Evolutionary conservation across 495 filamentous ascomycete genomes (phyloP), one percentile per base, ranked within the genome.

Genomic region (Penicillium flavigenum): DNA sequence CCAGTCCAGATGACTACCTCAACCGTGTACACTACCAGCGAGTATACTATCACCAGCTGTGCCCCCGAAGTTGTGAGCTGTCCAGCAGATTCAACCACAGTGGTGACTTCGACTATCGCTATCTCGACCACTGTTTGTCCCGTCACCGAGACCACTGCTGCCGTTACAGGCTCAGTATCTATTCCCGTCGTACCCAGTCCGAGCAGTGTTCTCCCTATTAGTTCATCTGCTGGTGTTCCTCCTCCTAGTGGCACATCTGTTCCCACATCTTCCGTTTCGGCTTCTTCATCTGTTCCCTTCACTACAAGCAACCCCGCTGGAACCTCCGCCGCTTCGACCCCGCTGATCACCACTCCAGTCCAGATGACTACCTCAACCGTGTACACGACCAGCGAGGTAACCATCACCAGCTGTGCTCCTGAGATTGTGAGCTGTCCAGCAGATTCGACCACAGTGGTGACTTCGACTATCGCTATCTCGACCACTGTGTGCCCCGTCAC

Each of bases 101-200:
- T 83, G 2, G 76, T 80, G 26, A 84, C 83, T 32, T 77, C 79
- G 14, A 76, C 81, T 22, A 75, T 85, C 61, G 66, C 83, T n/a
- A 58, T 86, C 59, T 82, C 78, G 31, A 87, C 85, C 17, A 87
- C 85, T 46, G 68, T 85, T 49, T 81, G 79, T 65, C 82, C 86
- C 32, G 79, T 83, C 43, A 70, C 76, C 10, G 54, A 22, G 46
- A 73, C 69, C 27, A 62, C 68, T 29, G 58, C 62, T 32, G 54
- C 59, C 11, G 54, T 36, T 36, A 48, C 48, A 22, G 51, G 31
- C 27, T 42, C 58, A 36, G 36, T 66, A 7, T 51, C 59, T 29
- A 8, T 39, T 3, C 52, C 52, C 19, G 42, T 3, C 12, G 41
- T 17, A 4, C 51, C 52, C 1, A 26, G 38, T 14, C 47, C 47